phyloP scores from a whole-genome alignment of 192 early-diverging fungal species.

The Phycomyces nitens region DNA sequence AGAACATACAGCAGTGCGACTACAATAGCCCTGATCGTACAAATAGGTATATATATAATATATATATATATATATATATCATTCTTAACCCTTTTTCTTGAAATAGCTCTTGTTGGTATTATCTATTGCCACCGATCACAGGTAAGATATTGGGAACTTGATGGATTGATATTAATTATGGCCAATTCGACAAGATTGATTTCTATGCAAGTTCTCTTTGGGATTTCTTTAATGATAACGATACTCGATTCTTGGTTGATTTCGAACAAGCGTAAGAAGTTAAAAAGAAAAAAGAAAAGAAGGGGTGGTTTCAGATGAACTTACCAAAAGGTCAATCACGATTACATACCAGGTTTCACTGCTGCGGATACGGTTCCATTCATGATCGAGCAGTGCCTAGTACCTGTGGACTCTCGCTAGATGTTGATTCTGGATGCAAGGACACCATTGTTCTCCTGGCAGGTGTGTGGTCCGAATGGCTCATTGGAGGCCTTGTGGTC shows the following conservation, averaged over 20 bases:
- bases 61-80: neutral
- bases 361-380: constrained; percentile 18
- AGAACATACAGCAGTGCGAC: constrained; percentile 14
- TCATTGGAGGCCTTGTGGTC: neutral
- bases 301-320: neutral
- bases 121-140: constrained; percentile 8
- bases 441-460: neutral
- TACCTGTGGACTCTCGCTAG: neutral
- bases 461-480: constrained; percentile 13
- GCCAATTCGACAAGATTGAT: too few species aligned
- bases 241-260: constrained; percentile 13
- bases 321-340: neutral
- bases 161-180: neutral
- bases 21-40: constrained; percentile 5
- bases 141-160: constrained; percentile 1
- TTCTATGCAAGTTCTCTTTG: constrained; percentile 16
- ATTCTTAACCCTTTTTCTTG: neutral
- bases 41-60: constrained; percentile 6
- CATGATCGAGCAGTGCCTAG: constrained; percentile 9
- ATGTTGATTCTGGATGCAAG: constrained; percentile 5
- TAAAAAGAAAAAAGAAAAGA: neutral
- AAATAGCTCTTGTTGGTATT: neutral
- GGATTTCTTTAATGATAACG: constrained; percentile 19
- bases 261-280: constrained; percentile 17
- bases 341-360: constrained; percentile 5